phyloP scores from a whole-genome alignment of 2,329 filamentous ascomycete species.

The Verticillium isaacii region DNA sequence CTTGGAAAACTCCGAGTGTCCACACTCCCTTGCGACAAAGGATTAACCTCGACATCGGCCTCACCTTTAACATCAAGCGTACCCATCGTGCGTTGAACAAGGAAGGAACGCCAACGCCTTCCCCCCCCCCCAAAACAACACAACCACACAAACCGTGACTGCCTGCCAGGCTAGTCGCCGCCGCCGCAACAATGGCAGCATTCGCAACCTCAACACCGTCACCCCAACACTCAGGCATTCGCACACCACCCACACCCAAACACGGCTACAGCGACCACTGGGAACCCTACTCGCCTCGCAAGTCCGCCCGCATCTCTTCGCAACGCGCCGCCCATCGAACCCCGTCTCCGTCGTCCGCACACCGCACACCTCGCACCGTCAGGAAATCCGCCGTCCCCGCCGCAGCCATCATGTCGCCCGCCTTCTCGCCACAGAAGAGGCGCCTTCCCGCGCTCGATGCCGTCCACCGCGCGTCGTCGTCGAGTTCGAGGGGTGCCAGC shows the following conservation, averaged over 20 bases:
- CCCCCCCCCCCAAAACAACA: not conserved
- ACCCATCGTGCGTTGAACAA: not conserved
- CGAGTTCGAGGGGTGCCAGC: conserved; percentile 27
- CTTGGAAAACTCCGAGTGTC: not conserved
- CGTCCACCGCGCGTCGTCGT: conserved; percentile 40
- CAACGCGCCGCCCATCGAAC: conserved; percentile 49
- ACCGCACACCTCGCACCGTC: conserved; percentile 27
- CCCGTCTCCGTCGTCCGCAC: conserved; percentile 44
- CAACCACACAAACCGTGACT: not conserved
- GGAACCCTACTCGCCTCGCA: conserved; percentile 68
- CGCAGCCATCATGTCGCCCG: conserved; percentile 19
- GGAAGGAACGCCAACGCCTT: not conserved
- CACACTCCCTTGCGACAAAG: not conserved
- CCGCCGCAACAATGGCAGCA: conserved; percentile 10
- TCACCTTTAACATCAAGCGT: not conserved
- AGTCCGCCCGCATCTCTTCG: conserved; percentile 60
- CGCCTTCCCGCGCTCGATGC: conserved; percentile 40
- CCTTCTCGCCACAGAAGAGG: conserved; percentile 36
- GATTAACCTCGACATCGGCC: not conserved
- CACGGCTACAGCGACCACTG: conserved; percentile 65
- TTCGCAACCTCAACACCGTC: conserved; percentile 51
- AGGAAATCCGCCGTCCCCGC: conserved; percentile 20
- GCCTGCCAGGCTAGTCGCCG: conserved; percentile 4
- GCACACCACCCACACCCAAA: conserved; percentile 64
- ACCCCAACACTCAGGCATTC: conserved; percentile 46